Evolutionary conservation across 345 rosid genomes (phyloP).

Genomic region (Bretschneidera sinensis): DNA sequence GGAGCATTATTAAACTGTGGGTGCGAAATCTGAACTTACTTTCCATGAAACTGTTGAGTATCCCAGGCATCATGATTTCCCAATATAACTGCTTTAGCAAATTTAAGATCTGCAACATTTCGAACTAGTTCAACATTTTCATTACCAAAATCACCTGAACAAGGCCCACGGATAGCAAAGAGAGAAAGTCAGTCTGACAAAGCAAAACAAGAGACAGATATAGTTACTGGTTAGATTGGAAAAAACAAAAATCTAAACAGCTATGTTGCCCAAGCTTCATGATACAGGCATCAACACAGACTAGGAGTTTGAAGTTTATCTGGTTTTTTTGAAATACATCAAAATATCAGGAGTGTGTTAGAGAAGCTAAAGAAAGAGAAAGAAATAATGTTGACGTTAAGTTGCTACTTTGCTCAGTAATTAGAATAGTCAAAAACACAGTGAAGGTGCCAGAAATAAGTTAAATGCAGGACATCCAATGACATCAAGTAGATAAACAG

Average conservation of each 20-base stretch:
- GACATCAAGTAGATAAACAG: slow-evolving; percentile 14
- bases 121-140: slow-evolving; percentile 68
- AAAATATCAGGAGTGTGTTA: no score
- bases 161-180: slow-evolving; percentile 1
- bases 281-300: background rate
- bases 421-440: background rate
- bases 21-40: slow-evolving; percentile 31
- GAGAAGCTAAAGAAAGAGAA: no score
- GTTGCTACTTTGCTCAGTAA: slow-evolving; percentile 16
- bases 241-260: background rate
- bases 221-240: slow-evolving; percentile 8
- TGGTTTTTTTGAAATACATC: background rate
- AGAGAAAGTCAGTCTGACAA: background rate
- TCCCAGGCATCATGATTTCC: slow-evolving; percentile 91
- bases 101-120: slow-evolving; percentile 50
- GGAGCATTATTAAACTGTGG: background rate
- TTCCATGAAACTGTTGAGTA: slow-evolving; percentile 48
- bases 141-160: slow-evolving; percentile 84
- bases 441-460: background rate
- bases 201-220: background rate
- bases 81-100: slow-evolving; percentile 71
- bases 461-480: slow-evolving; percentile 1
- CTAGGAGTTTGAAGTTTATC: background rate
- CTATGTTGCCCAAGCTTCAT: background rate
- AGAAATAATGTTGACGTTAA: background rate